Evolutionary conservation across 441 rosid species (phyloP), one percentile per base, ranked within the genome.

Genomic region (Arabidopsis hybrid): DNA sequence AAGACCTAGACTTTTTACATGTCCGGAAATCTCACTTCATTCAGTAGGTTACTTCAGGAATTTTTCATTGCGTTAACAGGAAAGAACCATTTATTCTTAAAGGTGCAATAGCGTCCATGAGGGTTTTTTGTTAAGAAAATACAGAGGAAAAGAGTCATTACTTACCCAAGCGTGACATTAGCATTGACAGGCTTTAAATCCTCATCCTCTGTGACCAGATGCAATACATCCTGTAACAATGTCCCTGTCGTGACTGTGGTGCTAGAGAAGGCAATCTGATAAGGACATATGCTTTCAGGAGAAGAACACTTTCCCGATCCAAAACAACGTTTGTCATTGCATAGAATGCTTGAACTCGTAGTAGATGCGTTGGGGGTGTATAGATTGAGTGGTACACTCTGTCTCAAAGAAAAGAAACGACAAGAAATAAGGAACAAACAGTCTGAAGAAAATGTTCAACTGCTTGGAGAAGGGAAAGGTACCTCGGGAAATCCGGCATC

Each of bases 141-240:
- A 26, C 26, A 57, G 8, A 36, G 68, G 38, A 31, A 9, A 16
- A 45, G 51, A 57, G 43, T 60, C 50, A 38, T 49, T 69, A 74
- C 85, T n/a, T 71, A 94, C 99, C 99, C 97, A 52, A 94, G 80
- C 40, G 85, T 81, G 73, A 92, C 78, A 8, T 46, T 84, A 73
- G 96, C 87, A 60, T 87, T 67, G 31, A 86, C 61, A 42, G 81
- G 63, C 47, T 80, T 63, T 8, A 82, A 38, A 40, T 62, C 67
- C 49, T 60, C n/a, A 31, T 85, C 75, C n/a, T 92, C 87, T 1
- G 86, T 84, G 12, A 32, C 64, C 26, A 94, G 70, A 77, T 87
- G 97, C 83, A 94, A 83, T 7, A 79, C 77, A 76, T 92, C 99
- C 78, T 92, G 82, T 7, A 90, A 88, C 83, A 88, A 78, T 64